Base-by-base conservation (phyloP, 768 basidiomycete species). In the Rhizopogon vesiculosus region DNA sequence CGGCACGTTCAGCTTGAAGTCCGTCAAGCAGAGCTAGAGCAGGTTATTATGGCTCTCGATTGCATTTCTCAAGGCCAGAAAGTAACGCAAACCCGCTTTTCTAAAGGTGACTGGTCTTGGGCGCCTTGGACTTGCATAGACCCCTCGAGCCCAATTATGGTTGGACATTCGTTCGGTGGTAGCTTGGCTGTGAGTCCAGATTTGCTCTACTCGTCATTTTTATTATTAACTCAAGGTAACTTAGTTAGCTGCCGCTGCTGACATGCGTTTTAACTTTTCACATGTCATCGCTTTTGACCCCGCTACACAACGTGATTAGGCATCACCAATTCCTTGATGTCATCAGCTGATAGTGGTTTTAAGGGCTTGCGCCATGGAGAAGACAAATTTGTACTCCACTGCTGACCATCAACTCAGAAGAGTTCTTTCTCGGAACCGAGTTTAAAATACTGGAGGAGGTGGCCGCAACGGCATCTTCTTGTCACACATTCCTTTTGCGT, bases 341-440 rank as follows among this genome's bases (percentile, higher is more conserved):
- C 8, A 60, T 63, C 35, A 61, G 62, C 25, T 35, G 58, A 42
- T 68, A 5, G 25, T 56, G 59, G 18, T 43, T 55, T 55, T 44
- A 31, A 69, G 72, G 69, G 8, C 52, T 69, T 18, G 58, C 59
- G 8, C 66, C 69, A 12, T 67, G 67, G 65, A 58, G 48, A n/a
- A 61, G 56, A 41, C 48, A 51, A 16, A 59, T 67, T 10, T 62
- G 65, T 40, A 64, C 65, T 12, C 74, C 74, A 0, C 59, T 74
- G 9, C 67, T 77, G n/a, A 70, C 72, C 10, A 64, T 78, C 63
- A 75, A 76, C 57, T 74, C 73, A 2, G 70, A 74, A 19, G 76
- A 76, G 39, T 76, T 74, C 59, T 69, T 72, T 2, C 61, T 66
- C 7, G 73, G 73, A 59, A 55, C 56, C 3, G 68, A 78, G 53